Evolutionary conservation across 305 asterid species (phyloP), one percentile per base, ranked within the genome.

Genomic region (Solanum aculeatissimum): DNA sequence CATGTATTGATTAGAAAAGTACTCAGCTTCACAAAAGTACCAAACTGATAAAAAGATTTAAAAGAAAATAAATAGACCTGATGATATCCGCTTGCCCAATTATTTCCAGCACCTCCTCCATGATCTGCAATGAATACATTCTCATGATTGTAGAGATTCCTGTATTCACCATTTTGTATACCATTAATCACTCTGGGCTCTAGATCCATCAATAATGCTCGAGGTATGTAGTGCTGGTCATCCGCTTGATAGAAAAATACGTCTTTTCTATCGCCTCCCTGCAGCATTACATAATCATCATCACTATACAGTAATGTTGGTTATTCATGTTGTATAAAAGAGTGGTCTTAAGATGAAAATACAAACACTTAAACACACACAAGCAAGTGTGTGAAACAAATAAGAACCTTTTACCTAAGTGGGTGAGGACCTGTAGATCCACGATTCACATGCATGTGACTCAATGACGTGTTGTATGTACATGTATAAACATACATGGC

Each of bases 31-130:
- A 72, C 7, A n/a, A 14, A 72, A 40, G 53, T 72, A 77, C 43
- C 82, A 27, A 51, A 49, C 43, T 49, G 62, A 49, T 12, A 78
- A 47, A 78, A 29, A 78, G 7, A 78, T 78, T 19, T 65, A 58
- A 49, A 83, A 74, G 77, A 66, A 85, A 35, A 79, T 57, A 69
- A 58, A 70, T 84, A 29, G 71, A 95, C 98, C 98, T 95, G 99
- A 91, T 95, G 97, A 87, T 97, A 97, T 84, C 98, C 99, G 90
- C 99, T 97, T 82, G 98, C 99, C 99, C 99, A 97, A 69, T 97
- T 97, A 87, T 97, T 97, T 72, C 99, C 98, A 85, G 99, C 99
- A 86, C 99, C 99, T 13, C 98, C 98, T 82, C 98, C 98, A 88
- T 97, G 97, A 79, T 93, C 93, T 3, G 98, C 96, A 77, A 97